Evolutionary conservation across 2,329 filamentous ascomycete species (phyloP), one percentile per base, ranked within the genome.

Genomic region (Paracorniculantispora psalliotae): DNA sequence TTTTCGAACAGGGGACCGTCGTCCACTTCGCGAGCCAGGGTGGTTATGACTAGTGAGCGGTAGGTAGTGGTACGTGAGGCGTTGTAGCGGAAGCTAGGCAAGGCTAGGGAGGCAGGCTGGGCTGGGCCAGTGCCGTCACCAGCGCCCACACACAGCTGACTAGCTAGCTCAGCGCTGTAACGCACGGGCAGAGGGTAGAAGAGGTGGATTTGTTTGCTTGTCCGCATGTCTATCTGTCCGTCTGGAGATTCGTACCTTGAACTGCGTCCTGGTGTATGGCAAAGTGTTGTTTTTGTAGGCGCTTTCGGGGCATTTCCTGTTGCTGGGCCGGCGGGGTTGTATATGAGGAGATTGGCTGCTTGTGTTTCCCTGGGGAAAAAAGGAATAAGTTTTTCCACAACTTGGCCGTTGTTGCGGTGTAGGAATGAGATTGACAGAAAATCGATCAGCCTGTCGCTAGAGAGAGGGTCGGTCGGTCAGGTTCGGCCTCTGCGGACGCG

Each of bases 231-330:
- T 46, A 23, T 39, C 17, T 10, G 28, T 30, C 17, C 19, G 26
- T 26, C 3, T 12, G 35, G 48, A 57, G 52, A 53, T 52, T 56
- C 61, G 57, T 63, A 67, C 63, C 61, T 62, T 61, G 60, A 35
- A 39, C 57, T 51, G 61, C 50, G 66, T 72, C 72, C 57, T 68
- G 71, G 59, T 72, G 72, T 57, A 73, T 72, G 53, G 69, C 61
- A 63, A 75, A 73, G 48, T 68, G 67, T 58, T 68, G 71, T 54
- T 69, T 71, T 50, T 68, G 66, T 35, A 73, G 63, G 48, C 69
- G 67, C 60, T 68, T 69, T 63, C 68, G 67, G 37, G 64, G 65
- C 69, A 73, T 74, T 48, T 57, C 39, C 23, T 9, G 19, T 57
- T 28, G 28, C 25, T 51, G 28, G 41, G 35, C 6, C n/a, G n/a